Percentiles rank a stretch among this genome's conserved stretches.
phyloP scores from a whole-genome alignment of 1,139 yeast genomes.

The Pichia sp. region DNA sequence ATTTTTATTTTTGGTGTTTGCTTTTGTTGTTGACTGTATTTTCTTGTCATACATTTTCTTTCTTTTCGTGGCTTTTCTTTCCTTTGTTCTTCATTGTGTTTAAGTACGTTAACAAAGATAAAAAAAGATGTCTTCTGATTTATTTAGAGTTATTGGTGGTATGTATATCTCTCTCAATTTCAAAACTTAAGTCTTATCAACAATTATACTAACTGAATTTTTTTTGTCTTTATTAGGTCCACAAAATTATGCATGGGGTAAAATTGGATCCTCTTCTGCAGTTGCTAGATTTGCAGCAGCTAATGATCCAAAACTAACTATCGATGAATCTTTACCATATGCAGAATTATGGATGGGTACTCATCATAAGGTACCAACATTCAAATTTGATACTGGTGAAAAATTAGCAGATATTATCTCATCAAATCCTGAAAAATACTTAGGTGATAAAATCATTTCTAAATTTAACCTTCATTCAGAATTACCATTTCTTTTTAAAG shows the following conservation, averaged over 20 bases:
- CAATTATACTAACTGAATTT: constrained; percentile 4
- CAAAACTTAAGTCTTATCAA: not conserved
- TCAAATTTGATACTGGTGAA: constrained; percentile 43
- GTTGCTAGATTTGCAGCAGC: constrained; percentile 81
- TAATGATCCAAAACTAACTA: constrained; percentile 50
- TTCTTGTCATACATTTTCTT: not conserved
- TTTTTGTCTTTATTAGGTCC: constrained; percentile 24
- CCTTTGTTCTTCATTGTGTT: not conserved
- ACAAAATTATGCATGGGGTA: constrained; percentile 69
- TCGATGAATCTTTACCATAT: constrained; percentile 72
- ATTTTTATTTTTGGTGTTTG: not conserved
- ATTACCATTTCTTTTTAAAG: constrained; percentile 89
- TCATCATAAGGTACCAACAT: constrained; percentile 88
- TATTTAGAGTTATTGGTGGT: constrained; percentile 28
- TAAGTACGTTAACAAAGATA: not conserved
- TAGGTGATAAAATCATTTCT: constrained; percentile 51
- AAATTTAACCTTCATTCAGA: constrained; percentile 78
- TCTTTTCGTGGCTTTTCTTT: not conserved
- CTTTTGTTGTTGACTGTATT: not conserved
- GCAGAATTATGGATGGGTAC: constrained; percentile 99
- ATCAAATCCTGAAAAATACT: constrained; percentile 49
- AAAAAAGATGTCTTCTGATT: constrained; percentile 18
- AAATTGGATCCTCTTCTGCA: constrained; percentile 73
- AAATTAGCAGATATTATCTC: constrained; percentile 60
- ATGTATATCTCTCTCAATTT: constrained; percentile 6